Percentiles rank a stretch among this genome's conserved stretches.
These are phyloP conservation scores for Neonectria sp. DNA, from an alignment of 2,329 filamentous ascomycete species.

Conservation along the genomic window DNA sequence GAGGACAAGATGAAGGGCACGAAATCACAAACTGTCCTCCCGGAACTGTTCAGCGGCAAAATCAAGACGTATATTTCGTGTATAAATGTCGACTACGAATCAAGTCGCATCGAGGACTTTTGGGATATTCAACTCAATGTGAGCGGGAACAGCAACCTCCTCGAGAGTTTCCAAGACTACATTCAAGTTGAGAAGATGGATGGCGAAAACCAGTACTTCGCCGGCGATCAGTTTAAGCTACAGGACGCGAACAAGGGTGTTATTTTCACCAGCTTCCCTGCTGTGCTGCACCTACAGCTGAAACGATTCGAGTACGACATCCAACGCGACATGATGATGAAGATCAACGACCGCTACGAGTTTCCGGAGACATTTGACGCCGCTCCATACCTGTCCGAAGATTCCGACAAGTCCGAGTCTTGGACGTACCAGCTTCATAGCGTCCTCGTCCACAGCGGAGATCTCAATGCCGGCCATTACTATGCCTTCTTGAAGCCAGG, in stretches of 20 bases:
- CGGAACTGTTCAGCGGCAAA: slow-evolving; percentile 95
- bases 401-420: slow-evolving; percentile 88
- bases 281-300: slow-evolving; percentile 93
- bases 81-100: slow-evolving; percentile 98
- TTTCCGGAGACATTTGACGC: slow-evolving; percentile 90
- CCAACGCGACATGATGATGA: slow-evolving; percentile 97
- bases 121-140: slow-evolving; percentile 99
- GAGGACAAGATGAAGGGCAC: slow-evolving; percentile 99
- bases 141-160: slow-evolving; percentile 90
- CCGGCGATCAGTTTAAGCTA: slow-evolving; percentile 88
- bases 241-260: slow-evolving; percentile 98
- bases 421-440: slow-evolving; percentile 96
- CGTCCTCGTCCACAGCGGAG: slow-evolving; percentile 95
- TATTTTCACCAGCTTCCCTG: slow-evolving; percentile 95
- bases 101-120: slow-evolving; percentile 94
- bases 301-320: slow-evolving; percentile 99
- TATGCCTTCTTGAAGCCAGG: slow-evolving; percentile 96
- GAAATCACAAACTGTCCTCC: slow-evolving; percentile 87
- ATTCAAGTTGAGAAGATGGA: slow-evolving; percentile 97
- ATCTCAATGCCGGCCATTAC: slow-evolving; percentile 97
- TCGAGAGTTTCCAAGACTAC: slow-evolving; percentile 97
- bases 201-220: slow-evolving; percentile 98
- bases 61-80: slow-evolving; percentile 99
- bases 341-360: slow-evolving; percentile 94
- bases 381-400: slow-evolving; percentile 86